Conservation (phyloP, 371 early-diverging fungal genomes). For the Saksenaea vasiformis region DNA sequence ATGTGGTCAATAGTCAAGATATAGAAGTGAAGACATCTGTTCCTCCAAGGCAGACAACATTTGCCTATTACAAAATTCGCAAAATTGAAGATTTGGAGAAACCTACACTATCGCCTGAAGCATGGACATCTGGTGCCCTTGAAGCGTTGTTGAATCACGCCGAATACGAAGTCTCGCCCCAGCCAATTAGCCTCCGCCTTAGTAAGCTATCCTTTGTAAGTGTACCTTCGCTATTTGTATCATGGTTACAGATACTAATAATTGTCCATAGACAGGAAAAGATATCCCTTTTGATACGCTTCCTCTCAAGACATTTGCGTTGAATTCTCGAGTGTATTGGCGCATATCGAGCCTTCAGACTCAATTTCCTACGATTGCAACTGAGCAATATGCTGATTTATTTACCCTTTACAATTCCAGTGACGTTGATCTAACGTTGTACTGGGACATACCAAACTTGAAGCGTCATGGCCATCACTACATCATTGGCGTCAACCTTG, state of each 20-base stretch:
- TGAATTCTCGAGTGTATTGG: conserved; percentile 76
- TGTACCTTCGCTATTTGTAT: not conserved
- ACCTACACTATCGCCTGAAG: conserved; percentile 44
- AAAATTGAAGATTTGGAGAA: conserved; percentile 12
- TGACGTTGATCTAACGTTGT: conserved; percentile 85
- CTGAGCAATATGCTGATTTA: conserved; percentile 40
- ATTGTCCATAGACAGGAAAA: conserved; percentile 38
- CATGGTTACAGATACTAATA: not conserved
- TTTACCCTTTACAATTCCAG: conserved; percentile 83
- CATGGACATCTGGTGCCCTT: conserved; percentile 52
- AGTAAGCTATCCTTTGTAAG: conserved; percentile 55
- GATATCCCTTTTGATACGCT: conserved; percentile 46
- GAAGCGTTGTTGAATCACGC: conserved; percentile 40
- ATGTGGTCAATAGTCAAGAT: conserved; percentile 22
- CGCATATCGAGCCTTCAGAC: conserved; percentile 58
- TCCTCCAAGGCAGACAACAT: conserved; percentile 63
- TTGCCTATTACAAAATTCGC: conserved; percentile 63
- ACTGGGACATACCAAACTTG: conserved; percentile 74
- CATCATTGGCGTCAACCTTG: conserved; percentile 86
- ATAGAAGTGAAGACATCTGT: conserved; percentile 42
- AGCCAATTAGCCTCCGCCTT: conserved; percentile 37
- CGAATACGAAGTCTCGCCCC: conserved; percentile 29
- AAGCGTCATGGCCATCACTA: conserved; percentile 80
- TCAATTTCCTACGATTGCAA: conserved; percentile 68
- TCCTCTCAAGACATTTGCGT: conserved; percentile 66